Percentiles rank a stretch among this genome's conserved stretches.
Evolutionary conservation across 768 basidiomycete species (phyloP).

Genomic region (Termitomyces sp.): DNA sequence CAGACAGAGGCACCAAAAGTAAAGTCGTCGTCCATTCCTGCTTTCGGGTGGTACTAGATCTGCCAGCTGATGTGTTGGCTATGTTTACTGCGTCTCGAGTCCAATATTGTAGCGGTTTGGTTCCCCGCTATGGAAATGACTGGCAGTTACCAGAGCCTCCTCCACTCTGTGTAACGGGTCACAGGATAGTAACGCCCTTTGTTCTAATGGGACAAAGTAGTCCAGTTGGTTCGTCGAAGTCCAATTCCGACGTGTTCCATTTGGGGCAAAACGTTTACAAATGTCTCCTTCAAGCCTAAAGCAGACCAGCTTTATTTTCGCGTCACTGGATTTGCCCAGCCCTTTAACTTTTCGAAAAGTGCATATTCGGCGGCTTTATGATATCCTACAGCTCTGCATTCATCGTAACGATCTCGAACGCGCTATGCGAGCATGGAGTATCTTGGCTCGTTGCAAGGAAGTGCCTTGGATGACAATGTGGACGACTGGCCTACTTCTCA

Average conservation of each 20-base stretch:
- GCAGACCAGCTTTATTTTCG: slow-evolving; percentile 53
- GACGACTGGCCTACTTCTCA: slow-evolving; percentile 58
- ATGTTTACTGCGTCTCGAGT: background rate
- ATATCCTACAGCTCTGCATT: slow-evolving; percentile 66
- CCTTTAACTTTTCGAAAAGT: slow-evolving; percentile 56
- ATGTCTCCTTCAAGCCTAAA: slow-evolving; percentile 21
- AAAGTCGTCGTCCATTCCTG: slow-evolving; percentile 65
- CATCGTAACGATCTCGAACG: slow-evolving; percentile 60
- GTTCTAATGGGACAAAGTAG: too few species aligned
- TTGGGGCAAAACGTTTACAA: too few species aligned
- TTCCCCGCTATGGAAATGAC: too few species aligned
- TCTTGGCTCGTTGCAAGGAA: slow-evolving; percentile 75
- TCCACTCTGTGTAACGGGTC: too few species aligned
- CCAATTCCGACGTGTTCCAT: too few species aligned
- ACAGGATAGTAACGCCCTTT: too few species aligned
- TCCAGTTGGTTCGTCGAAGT: too few species aligned
- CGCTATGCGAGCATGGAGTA: slow-evolving; percentile 68
- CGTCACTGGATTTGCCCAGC: slow-evolving; percentile 43
- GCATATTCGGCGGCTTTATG: slow-evolving; percentile 71
- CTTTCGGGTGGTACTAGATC: slow-evolving; percentile 7
- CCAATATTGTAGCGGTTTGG: background rate
- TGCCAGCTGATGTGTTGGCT: slow-evolving; percentile 20
- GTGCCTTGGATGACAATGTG: slow-evolving; percentile 70
- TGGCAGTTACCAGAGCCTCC: too few species aligned
- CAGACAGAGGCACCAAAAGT: slow-evolving; percentile 72